phyloP scores from a whole-genome alignment of 768 basidiomycete genomes.

The Xerocomellus intermedius region DNA sequence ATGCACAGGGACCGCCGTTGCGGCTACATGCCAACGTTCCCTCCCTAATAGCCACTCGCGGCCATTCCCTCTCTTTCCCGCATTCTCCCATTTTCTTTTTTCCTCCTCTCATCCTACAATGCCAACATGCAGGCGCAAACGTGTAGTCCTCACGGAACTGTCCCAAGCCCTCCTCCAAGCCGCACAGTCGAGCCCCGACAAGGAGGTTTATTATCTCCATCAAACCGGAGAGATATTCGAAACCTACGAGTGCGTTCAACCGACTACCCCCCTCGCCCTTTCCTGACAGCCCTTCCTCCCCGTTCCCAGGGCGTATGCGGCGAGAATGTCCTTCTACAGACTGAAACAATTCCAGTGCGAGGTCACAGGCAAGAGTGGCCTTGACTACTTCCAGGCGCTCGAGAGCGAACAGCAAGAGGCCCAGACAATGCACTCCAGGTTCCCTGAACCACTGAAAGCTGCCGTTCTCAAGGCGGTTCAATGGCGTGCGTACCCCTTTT shows the following conservation, averaged over 20 bases:
- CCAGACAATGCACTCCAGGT: conserved; percentile 82
- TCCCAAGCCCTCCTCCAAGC: conserved; percentile 66
- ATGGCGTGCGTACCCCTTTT: conserved; percentile 75
- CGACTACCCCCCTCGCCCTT: conserved; percentile 24
- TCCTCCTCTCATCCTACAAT: conserved; percentile 50
- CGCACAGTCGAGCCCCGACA: conserved; percentile 60
- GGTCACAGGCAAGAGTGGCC: conserved; percentile 89
- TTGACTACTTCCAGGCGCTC: conserved; percentile 93
- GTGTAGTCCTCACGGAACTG: conserved; percentile 85
- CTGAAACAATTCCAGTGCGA: conserved; percentile 96
- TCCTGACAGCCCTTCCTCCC: conserved; percentile 16
- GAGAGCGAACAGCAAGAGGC: conserved; percentile 91
- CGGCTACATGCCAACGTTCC: conserved; percentile 46
- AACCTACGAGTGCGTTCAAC: conserved; percentile 78
- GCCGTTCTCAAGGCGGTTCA: conserved; percentile 91
- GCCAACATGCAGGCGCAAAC: conserved; percentile 88
- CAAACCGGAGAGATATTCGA: conserved; percentile 98
- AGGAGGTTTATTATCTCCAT: conserved; percentile 86
- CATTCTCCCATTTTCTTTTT: conserved; percentile 48
- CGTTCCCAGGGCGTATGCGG: conserved; percentile 64
- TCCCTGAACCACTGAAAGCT: conserved; percentile 90
- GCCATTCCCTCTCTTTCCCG: conserved; percentile 57
- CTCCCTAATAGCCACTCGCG: conserved; percentile 56
- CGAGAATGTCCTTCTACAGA: conserved; percentile 92
- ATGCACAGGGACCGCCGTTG: conserved; percentile 33